A percentile compares a stretch with the other conserved stretches of the same genome.
phyloP scores from a whole-genome alignment of 2,329 filamentous ascomycete species.

The Verticillium albo-atrum region DNA sequence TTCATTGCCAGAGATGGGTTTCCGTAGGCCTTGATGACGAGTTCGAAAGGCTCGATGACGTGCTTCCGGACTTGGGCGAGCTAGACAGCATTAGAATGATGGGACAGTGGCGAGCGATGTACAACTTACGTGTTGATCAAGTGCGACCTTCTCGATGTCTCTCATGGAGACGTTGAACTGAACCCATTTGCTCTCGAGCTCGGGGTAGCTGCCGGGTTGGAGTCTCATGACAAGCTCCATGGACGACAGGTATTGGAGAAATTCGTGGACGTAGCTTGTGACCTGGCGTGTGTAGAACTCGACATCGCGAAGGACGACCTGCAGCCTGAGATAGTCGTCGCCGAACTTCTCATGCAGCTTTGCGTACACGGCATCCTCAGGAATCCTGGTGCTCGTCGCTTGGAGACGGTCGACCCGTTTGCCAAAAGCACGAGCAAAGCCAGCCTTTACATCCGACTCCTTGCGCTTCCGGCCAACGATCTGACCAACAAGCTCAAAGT shows the following conservation, averaged over 20 bases:
- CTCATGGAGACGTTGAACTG: conserved; percentile 83
- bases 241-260: conserved; percentile 73
- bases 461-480: conserved; percentile 83
- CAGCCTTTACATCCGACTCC: conserved; percentile 81
- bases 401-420: conserved; percentile 82
- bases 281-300: conserved; percentile 86
- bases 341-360: conserved; percentile 82
- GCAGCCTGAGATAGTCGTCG: conserved; percentile 86
- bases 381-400: conserved; percentile 53
- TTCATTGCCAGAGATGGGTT: conserved; percentile 87
- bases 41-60: conserved; percentile 80
- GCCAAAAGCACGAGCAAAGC: conserved; percentile 83
- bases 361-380: conserved; percentile 79
- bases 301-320: conserved; percentile 90
- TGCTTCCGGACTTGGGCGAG: conserved; percentile 67
- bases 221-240: conserved; percentile 78
- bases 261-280: conserved; percentile 73
- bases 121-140: conserved; percentile 74
- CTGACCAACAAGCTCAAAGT: conserved; percentile 86
- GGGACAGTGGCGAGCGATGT: conserved; percentile 3
- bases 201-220: conserved; percentile 68
- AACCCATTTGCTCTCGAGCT: conserved; percentile 92
- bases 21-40: conserved; percentile 73
- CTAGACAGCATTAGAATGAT: conserved; percentile 21
- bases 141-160: conserved; percentile 76